phyloP scores from a whole-genome alignment of 129 eudicot species.

The Artemisia argyi region DNA sequence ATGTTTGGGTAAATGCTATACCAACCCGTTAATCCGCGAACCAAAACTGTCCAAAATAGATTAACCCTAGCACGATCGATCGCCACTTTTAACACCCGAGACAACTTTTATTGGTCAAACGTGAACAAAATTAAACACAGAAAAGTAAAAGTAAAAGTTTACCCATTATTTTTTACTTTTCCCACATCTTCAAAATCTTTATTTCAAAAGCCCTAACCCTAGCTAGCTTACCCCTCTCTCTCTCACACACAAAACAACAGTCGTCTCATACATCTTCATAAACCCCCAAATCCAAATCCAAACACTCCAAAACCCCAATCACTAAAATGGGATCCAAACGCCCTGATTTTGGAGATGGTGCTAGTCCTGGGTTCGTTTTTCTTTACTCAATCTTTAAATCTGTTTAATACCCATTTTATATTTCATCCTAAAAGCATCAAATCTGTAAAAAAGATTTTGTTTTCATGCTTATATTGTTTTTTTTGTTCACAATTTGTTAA shows the following conservation, averaged over 20 bases:
- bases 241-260: no score
- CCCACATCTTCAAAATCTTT: slow-evolving; percentile 11
- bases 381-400: neutral
- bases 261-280: neutral
- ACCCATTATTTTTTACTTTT: neutral
- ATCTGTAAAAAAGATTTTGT: no score
- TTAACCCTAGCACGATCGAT: no score
- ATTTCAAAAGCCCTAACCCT: slow-evolving; percentile 40
- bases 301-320: slow-evolving; percentile 12
- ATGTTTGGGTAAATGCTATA: no score
- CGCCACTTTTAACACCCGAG: no score
- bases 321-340: slow-evolving; percentile 61
- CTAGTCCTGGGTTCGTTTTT: slow-evolving; percentile 80
- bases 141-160: no score
- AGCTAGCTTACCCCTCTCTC: slow-evolving; percentile 2
- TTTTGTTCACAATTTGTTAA: no score
- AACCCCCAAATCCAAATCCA: slow-evolving; percentile 19
- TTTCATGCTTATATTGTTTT: no score
- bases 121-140: no score
- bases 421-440: neutral
- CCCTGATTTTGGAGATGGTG: slow-evolving; percentile 72
- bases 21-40: no score
- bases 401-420: neutral
- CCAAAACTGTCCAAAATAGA: no score
- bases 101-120: no score